Evolutionary conservation across 805 yeast genomes (phyloP), one percentile per base, ranked within the genome.

Genomic region (Wickerhamiella azyma): DNA sequence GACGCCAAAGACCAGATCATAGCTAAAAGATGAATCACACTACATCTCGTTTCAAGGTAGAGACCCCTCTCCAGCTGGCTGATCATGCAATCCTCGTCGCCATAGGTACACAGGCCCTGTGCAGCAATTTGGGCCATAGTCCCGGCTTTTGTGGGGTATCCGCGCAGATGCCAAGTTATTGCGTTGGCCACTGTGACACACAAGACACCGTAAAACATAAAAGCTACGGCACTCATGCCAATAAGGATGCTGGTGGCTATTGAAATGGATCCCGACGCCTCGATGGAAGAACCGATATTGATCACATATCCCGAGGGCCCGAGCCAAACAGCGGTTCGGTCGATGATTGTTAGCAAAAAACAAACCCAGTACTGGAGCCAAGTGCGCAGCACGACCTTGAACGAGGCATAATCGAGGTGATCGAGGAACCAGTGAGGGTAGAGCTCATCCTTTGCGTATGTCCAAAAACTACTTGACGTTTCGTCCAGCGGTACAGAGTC

Each of bases 361-460:
- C 51, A 44, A 11, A 52, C 45, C 50, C 56, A 57, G 7, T 52
- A 42, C 9, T 28, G 50, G 1, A 52, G 28, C 60, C 60, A 58
- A 0, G 58, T 52, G 5, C 61, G 48, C n/a, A 50, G 39, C 1
- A 52, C 55, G 2, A 50, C 26, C 19, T 48, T 50, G 32, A 55
- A 41, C 1, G 60, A 56, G 19, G 37, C 37, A 37, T 26, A 44
- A 43, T 59, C 59, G 9, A 54, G 46, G 39, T 55, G 59, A 24
- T 51, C 53, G n/a, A 58, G 39, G 2, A 57, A 30, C 41, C 41
- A 37, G 21, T 37, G 41, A 2, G 46, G 46, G 29, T 37, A 43
- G 8, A 37, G 9, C 26, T 37, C 41, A 13, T 43, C 39, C 13
- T 24, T 24, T 1, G 26, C 11, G 17, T n/a, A 10, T 1, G 24